Evolutionary conservation across 106 monocot species (phyloP).

Genomic region (Acorus calamus): DNA sequence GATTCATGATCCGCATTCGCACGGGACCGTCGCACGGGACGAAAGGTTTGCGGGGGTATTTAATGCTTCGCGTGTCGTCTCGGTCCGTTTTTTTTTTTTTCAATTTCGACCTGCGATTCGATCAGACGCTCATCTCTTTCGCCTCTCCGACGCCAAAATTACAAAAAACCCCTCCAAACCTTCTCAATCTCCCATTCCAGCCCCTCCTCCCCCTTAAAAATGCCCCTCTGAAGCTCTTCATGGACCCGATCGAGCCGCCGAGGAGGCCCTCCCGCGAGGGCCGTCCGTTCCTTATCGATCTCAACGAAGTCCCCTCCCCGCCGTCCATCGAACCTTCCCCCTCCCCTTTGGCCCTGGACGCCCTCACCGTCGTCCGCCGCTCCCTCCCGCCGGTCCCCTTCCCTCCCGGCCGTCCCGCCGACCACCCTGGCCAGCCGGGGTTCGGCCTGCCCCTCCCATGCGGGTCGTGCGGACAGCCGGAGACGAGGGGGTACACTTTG

Average conservation of each 20-base stretch:
- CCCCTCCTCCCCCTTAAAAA: not conserved
- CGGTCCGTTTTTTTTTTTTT: too few species aligned
- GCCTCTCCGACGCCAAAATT: too few species aligned
- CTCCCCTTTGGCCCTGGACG: too few species aligned
- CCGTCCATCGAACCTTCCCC: slow-evolving; percentile 24
- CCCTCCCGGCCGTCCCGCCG: slow-evolving; percentile 19
- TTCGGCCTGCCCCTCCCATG: slow-evolving; percentile 25
- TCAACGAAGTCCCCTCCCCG: slow-evolving; percentile 38
- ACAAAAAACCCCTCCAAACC: too few species aligned
- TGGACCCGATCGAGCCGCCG: not conserved
- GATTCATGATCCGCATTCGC: too few species aligned
- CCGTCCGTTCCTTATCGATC: slow-evolving; percentile 40
- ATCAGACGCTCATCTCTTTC: too few species aligned
- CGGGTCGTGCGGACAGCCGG: slow-evolving; percentile 45
- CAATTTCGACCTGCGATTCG: too few species aligned
- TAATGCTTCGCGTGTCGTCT: too few species aligned
- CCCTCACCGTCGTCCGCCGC: slow-evolving; percentile 31
- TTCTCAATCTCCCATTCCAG: too few species aligned
- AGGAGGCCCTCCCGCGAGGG: not conserved
- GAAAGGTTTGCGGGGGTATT: too few species aligned
- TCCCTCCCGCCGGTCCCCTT: slow-evolving; percentile 14
- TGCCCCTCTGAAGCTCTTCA: too few species aligned
- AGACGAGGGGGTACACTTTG: slow-evolving; percentile 48
- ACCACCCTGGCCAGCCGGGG: slow-evolving; percentile 79
- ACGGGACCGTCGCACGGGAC: too few species aligned